Evolutionary conservation across 2,329 filamentous ascomycete genomes (phyloP).

Genomic region (Curvularia spicifera): DNA sequence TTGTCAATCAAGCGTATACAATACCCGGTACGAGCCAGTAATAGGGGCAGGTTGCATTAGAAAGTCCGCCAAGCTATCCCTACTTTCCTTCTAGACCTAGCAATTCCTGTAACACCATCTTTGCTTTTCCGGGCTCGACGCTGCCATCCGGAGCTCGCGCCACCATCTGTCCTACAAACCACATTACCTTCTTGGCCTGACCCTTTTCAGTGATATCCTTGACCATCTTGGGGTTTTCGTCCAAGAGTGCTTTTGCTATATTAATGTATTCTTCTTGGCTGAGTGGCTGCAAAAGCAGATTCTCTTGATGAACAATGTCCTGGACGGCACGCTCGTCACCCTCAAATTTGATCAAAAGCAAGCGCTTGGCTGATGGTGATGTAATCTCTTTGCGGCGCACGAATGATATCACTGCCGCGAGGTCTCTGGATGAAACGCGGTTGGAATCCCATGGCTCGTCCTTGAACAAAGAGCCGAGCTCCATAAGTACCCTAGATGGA

Average conservation of each 20-base stretch:
- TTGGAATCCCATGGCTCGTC: constrained; percentile 52
- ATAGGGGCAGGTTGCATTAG: constrained; percentile 9
- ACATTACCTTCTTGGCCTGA: constrained; percentile 70
- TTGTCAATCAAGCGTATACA: neutral
- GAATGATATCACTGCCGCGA: constrained; percentile 54
- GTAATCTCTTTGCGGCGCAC: constrained; percentile 55
- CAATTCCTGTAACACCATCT: constrained; percentile 59
- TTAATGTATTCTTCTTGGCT: constrained; percentile 62
- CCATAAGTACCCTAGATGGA: constrained; percentile 56
- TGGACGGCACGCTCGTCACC: constrained; percentile 57
- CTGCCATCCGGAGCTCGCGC: constrained; percentile 64
- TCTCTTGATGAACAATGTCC: constrained; percentile 63
- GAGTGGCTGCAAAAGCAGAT: constrained; percentile 62
- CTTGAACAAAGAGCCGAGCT: constrained; percentile 58
- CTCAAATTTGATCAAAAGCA: constrained; percentile 63
- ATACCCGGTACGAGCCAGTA: neutral
- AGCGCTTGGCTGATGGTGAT: constrained; percentile 64
- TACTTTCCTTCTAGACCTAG: constrained; percentile 37
- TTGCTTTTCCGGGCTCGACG: constrained; percentile 66
- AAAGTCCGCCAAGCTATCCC: constrained; percentile 3
- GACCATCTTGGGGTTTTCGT: constrained; percentile 63
- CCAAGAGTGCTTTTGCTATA: constrained; percentile 61
- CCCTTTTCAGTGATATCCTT: constrained; percentile 64
- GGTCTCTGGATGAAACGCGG: constrained; percentile 47
- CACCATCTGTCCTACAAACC: constrained; percentile 74